phyloP scores from a whole-genome alignment of 345 rosid species.

The Schrenkiella parvula region DNA sequence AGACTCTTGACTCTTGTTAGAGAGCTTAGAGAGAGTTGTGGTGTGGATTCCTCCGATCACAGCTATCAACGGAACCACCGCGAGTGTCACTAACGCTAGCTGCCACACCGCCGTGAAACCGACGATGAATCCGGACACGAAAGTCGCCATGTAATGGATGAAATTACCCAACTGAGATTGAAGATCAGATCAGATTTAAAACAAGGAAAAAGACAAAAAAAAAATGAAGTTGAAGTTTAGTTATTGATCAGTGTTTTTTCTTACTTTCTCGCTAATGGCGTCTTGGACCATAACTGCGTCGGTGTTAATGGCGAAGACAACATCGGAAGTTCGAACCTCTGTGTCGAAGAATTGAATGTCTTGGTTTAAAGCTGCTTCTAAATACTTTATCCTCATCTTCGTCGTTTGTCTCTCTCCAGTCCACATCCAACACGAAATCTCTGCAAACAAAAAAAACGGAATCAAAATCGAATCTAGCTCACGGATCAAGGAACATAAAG shows the following conservation, averaged over 20 bases:
- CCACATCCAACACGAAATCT: slow-evolving; percentile 99
- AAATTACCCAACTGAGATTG: slow-evolving; percentile 86
- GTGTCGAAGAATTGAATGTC: slow-evolving; percentile 94
- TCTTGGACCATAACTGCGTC: slow-evolving; percentile 97
- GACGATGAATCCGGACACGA: slow-evolving; percentile 89
- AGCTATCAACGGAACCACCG: slow-evolving; percentile 95
- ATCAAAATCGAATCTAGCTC: neutral
- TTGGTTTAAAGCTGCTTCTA: slow-evolving; percentile 93
- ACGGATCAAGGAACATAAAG: neutral
- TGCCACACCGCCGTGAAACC: slow-evolving; percentile 99
- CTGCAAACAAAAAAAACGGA: slow-evolving; percentile 35
- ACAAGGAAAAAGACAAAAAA: neutral
- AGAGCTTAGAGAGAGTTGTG: slow-evolving; percentile 69
- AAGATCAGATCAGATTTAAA: neutral
- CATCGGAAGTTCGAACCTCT: slow-evolving; percentile 90
- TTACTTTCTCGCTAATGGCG: slow-evolving; percentile 97
- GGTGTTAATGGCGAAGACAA: slow-evolving; percentile 81
- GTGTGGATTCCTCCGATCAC: slow-evolving; percentile 86
- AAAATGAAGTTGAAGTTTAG: neutral
- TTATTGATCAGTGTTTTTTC: neutral
- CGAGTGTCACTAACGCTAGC: slow-evolving; percentile 85
- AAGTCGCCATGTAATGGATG: slow-evolving; percentile 90
- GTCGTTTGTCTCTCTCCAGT: slow-evolving; percentile 97
- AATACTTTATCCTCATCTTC: slow-evolving; percentile 93
- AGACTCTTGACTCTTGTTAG: slow-evolving; percentile 78